Evolutionary conservation across 768 basidiomycete genomes (phyloP).

Genomic region (Boletus pseudo-olivaceus): DNA sequence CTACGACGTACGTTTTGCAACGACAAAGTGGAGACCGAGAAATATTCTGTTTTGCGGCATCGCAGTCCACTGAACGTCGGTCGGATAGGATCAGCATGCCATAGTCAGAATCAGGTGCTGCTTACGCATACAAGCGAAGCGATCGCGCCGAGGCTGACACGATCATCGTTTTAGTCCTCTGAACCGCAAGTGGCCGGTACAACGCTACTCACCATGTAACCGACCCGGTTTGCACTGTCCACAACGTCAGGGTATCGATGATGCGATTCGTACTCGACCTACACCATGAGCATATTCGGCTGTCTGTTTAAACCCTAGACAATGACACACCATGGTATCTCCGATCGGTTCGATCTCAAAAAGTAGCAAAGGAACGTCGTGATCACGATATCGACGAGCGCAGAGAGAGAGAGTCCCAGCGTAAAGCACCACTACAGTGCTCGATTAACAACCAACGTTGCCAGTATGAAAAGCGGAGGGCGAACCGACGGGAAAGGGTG

Average conservation of each 20-base stretch:
- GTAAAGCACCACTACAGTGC: constrained; percentile 44
- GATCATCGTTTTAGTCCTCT: not conserved
- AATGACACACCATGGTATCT: constrained; percentile 32
- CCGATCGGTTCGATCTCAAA: constrained; percentile 37
- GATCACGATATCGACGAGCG: constrained; percentile 44
- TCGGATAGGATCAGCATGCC: not conserved
- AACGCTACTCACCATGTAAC: constrained; percentile 15
- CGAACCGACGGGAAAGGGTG: constrained; percentile 12
- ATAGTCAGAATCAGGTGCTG: not conserved
- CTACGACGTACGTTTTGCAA: constrained; percentile 19
- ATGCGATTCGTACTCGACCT: constrained; percentile 19
- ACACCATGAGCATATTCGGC: not conserved
- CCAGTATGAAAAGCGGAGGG: not conserved
- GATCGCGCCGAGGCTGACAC: constrained; percentile 12
- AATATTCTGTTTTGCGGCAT: constrained; percentile 26
- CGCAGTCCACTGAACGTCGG: constrained; percentile 10
- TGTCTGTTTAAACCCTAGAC: not conserved
- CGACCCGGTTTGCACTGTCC: constrained; percentile 24
- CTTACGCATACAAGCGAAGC: constrained; percentile 21
- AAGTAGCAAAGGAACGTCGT: constrained; percentile 41
- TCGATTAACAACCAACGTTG: not conserved
- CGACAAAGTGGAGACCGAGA: constrained; percentile 22
- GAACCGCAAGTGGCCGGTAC: too few species aligned
- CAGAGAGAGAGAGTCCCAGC: constrained; percentile 43
- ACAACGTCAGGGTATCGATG: constrained; percentile 19